These are phyloP conservation scores for Trypanosoma mega DNA, from an alignment of 208 protist genomes.

Conservation along the genomic window DNA sequence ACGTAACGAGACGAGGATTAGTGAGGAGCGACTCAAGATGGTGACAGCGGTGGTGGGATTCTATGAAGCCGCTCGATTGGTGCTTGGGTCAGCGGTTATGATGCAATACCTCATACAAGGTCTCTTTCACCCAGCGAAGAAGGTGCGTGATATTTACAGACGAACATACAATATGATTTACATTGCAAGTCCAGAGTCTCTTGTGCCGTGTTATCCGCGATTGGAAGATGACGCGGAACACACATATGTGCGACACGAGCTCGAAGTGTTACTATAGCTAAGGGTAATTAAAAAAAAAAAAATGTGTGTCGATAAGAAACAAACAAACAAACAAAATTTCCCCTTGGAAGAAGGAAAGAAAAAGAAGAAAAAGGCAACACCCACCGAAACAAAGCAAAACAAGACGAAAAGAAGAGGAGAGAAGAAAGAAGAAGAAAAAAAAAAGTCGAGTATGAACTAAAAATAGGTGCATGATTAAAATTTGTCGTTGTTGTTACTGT, in stretches of 20 bases:
- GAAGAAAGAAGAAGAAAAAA: conserved; percentile 7
- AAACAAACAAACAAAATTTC: too few relatives aligned
- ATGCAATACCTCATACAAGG: conserved; percentile 97
- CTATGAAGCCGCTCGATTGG: conserved; percentile 96
- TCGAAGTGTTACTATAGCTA: conserved; percentile 71
- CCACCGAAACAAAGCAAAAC: too few relatives aligned
- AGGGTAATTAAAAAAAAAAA: neutral
- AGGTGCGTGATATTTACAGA: conserved; percentile 99
- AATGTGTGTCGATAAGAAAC: too few relatives aligned
- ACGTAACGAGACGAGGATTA: conserved; percentile 73
- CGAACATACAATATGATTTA: conserved; percentile 99
- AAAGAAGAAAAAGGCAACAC: too few relatives aligned
- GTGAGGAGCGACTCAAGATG: conserved; percentile 85
- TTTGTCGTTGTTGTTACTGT: conserved; percentile 15
- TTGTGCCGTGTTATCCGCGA: conserved; percentile 95
- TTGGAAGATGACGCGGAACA: conserved; percentile 61
- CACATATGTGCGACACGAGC: conserved; percentile 64
- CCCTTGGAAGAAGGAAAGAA: too few relatives aligned
- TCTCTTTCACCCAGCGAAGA: conserved; percentile 98
- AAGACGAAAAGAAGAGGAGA: too few relatives aligned
- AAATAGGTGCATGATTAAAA: neutral
- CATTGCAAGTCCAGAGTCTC: conserved; percentile 93
- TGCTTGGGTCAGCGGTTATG: conserved; percentile 93
- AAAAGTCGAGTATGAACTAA: too few relatives aligned
- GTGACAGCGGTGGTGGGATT: conserved; percentile 96